Percentiles rank a stretch among this genome's conserved stretches.
phyloP scores from a whole-genome alignment of 306 rosid species.

The Fragaria vesca region DNA sequence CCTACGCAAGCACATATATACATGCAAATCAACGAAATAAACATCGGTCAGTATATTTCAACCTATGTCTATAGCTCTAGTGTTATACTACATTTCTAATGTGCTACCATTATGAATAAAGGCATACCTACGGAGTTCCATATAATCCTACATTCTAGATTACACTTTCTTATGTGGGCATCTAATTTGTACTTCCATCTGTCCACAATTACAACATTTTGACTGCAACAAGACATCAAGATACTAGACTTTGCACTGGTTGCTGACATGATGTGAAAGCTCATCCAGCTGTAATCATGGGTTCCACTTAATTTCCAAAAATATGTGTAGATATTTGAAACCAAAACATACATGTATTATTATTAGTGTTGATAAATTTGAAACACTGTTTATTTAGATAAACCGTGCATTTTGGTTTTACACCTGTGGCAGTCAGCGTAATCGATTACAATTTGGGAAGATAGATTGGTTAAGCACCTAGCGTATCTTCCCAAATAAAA shows the following conservation, averaged over 20 bases:
- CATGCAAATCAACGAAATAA: background rate
- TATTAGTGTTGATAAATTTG: background rate
- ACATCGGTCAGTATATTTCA: background rate
- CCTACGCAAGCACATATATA: background rate
- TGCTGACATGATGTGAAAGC: background rate
- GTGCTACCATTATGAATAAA: background rate
- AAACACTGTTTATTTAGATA: background rate
- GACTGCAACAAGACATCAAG: background rate
- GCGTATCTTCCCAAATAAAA: background rate
- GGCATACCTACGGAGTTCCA: background rate
- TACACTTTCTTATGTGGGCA: background rate
- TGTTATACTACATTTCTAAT: background rate
- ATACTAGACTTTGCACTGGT: background rate
- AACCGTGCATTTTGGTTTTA: background rate
- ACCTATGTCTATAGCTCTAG: background rate
- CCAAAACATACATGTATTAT: background rate
- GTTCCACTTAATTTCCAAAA: background rate
- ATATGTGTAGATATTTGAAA: background rate
- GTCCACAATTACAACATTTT: background rate
- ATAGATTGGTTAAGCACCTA: background rate
- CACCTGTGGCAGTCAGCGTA: background rate
- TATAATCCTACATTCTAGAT: background rate
- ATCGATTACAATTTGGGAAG: background rate
- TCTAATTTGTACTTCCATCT: background rate
- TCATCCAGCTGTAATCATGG: background rate